Conservation (phyloP, 441 rosid genomes). For the Populus hybrid region DNA sequence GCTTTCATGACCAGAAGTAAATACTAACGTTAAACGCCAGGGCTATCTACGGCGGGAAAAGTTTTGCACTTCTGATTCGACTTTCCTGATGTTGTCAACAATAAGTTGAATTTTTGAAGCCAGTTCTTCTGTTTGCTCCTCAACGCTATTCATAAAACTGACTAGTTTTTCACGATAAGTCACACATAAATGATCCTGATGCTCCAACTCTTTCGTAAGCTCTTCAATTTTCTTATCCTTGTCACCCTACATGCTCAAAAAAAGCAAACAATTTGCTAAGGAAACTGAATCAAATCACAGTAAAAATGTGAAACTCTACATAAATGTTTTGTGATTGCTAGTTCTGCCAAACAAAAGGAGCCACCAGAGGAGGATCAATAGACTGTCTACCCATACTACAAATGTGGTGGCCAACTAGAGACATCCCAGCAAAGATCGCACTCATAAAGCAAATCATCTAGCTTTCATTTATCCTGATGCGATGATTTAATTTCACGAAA, state of each 20-base stretch:
- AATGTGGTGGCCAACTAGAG: background rate
- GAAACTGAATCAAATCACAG: background rate
- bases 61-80: slow-evolving; percentile 50
- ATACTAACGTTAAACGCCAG: background rate
- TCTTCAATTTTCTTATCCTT: slow-evolving; percentile 70
- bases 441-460: background rate
- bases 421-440: background rate
- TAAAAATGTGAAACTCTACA: background rate
- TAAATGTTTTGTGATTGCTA: background rate
- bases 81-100: slow-evolving; percentile 50
- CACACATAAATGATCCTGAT: slow-evolving; percentile 50
- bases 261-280: background rate
- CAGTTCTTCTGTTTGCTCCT: slow-evolving; percentile 60
- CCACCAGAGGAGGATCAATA: background rate
- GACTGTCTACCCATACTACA: background rate
- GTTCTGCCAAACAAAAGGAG: background rate
- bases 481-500: background rate
- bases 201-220: slow-evolving; percentile 53
- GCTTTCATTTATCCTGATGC: background rate
- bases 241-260: slow-evolving; percentile 44
- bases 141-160: slow-evolving; percentile 54
- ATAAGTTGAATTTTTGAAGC: slow-evolving; percentile 48
- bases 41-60: slow-evolving; percentile 32
- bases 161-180: slow-evolving; percentile 53
- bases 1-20: slow-evolving; percentile 1